phyloP scores from a whole-genome alignment of 23 red algal genomes.

The Cyanidiococcus yangmingshanensis region DNA sequence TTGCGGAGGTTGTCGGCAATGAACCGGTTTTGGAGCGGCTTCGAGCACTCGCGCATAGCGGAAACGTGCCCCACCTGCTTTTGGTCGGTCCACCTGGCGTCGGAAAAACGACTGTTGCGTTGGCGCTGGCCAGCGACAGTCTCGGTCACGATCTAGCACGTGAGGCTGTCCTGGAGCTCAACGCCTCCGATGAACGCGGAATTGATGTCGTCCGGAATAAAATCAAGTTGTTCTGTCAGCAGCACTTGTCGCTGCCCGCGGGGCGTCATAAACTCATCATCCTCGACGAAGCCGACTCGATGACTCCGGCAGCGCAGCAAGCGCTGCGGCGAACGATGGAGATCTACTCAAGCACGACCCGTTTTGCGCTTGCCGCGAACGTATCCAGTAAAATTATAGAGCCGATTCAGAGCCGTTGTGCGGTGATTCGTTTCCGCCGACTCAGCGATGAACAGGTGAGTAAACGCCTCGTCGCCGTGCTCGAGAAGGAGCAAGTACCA shows the following conservation, averaged over 20 bases:
- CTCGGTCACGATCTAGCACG: conserved; percentile 47
- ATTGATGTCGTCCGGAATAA: conserved; percentile 84
- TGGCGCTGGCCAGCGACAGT: conserved; percentile 58
- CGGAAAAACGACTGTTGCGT: conserved; percentile 83
- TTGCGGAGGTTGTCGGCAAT: conserved; percentile 89
- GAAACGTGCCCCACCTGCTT: conserved; percentile 86
- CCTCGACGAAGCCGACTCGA: conserved; percentile 96
- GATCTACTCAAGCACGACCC: conserved; percentile 71
- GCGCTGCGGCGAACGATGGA: conserved; percentile 96
- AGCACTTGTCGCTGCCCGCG: conserved; percentile 70
- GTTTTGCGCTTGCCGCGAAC: conserved; percentile 87
- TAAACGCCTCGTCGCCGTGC: conserved; percentile 35
- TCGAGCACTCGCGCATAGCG: conserved; percentile 49
- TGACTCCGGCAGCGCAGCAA: conserved; percentile 91
- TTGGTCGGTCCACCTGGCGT: conserved; percentile 73
- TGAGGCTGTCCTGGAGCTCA: conserved; percentile 92
- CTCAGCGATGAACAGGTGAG: conserved; percentile 50
- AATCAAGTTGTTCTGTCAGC: conserved; percentile 91
- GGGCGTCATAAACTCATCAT: conserved; percentile 87
- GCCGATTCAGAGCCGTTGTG: conserved; percentile 93
- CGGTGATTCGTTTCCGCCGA: conserved; percentile 57
- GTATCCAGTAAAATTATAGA: conserved; percentile 84
- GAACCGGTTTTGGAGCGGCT: conserved; percentile 58
- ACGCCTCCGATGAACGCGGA: conserved; percentile 94
- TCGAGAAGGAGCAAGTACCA: conserved; percentile 42